These are phyloP conservation scores for Penicillium verrucosum DNA, from an alignment of 2,329 filamentous ascomycete genomes.

Conservation along the genomic window DNA sequence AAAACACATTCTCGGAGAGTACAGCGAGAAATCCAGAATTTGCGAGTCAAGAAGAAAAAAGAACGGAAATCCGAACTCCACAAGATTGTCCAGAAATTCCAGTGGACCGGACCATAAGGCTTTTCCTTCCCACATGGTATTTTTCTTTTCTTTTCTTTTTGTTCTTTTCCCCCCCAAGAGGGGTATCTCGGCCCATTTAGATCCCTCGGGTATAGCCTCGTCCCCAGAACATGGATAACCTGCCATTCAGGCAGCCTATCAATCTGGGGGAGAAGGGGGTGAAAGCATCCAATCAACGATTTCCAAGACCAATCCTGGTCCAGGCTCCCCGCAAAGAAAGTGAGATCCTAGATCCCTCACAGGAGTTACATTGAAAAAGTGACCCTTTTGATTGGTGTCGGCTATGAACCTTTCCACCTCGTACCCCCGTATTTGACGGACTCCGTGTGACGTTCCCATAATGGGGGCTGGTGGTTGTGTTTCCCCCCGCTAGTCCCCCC, in stretches of 20 bases:
- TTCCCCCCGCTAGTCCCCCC: background rate
- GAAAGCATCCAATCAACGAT: background rate
- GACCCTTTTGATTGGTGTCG: background rate
- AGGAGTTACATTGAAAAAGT: slow-evolving; percentile 3
- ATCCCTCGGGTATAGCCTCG: slow-evolving; percentile 8
- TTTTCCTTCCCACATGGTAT: background rate
- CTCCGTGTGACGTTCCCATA: slow-evolving; percentile 9
- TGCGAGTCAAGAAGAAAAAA: background rate
- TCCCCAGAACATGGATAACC: slow-evolving; percentile 4
- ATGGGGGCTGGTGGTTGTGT: background rate
- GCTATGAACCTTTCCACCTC: background rate
- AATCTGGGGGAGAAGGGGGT: background rate
- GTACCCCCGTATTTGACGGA: slow-evolving; percentile 11
- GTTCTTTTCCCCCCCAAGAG: no score
- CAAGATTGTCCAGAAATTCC: background rate
- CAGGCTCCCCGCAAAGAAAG: slow-evolving; percentile 9
- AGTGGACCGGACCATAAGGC: slow-evolving; percentile 7
- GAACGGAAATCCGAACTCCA: background rate
- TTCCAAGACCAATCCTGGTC: background rate
- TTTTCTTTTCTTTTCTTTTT: no score
- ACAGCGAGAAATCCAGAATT: background rate
- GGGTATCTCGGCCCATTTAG: background rate
- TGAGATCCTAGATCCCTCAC: slow-evolving; percentile 10
- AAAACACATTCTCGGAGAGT: slow-evolving; percentile 2
- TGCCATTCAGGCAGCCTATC: slow-evolving; percentile 3